Evolutionary conservation across 345 rosid species (phyloP).

Genomic region (Rhodamnia rubescens): DNA sequence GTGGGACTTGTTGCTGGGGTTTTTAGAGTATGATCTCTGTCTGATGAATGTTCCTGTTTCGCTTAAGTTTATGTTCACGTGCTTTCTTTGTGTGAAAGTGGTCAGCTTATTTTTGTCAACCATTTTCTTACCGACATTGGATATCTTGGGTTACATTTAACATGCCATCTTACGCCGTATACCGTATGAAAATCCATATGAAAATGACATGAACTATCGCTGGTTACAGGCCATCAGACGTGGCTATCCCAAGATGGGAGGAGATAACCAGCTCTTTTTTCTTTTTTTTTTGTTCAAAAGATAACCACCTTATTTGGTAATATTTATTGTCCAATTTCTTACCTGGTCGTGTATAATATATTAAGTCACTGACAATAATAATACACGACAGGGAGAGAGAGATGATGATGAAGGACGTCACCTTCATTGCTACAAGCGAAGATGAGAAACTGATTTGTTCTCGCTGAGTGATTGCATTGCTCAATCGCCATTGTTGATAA

Average conservation of each 20-base stretch:
- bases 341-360: background rate
- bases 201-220: background rate
- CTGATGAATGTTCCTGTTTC: background rate
- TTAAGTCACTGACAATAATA: background rate
- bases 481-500: background rate
- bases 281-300: too few species aligned
- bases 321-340: background rate
- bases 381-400: background rate
- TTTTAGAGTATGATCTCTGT: background rate
- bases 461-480: background rate
- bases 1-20: too few species aligned
- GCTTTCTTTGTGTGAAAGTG: background rate
- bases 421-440: background rate
- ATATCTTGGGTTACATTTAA: background rate
- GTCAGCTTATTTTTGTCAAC: background rate
- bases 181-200: background rate
- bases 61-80: background rate
- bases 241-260: background rate
- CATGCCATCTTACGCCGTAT: background rate
- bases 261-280: background rate
- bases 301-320: background rate
- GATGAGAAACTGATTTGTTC: background rate
- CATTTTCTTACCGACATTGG: background rate
- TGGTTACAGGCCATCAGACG: slow-evolving; percentile 51
- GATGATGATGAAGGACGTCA: background rate